phyloP scores from a whole-genome alignment of 768 basidiomycete genomes.

The Calocybe indica region DNA sequence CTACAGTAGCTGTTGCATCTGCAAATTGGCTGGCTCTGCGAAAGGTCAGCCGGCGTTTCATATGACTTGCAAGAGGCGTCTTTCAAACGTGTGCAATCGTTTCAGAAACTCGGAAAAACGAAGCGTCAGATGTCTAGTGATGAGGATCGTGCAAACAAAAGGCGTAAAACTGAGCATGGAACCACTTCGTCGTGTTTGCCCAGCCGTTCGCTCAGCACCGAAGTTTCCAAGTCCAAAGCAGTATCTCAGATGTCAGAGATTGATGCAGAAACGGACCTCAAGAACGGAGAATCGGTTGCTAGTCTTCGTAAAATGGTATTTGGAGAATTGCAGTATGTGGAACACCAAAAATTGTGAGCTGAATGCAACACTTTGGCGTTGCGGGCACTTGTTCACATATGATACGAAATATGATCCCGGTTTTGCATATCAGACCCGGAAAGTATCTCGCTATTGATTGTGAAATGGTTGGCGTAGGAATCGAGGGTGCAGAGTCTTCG shows the following conservation, averaged over 20 bases:
- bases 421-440: conserved; percentile 41
- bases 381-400: neutral
- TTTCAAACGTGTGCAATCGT: conserved; percentile 1
- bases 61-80: neutral
- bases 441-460: conserved; percentile 87
- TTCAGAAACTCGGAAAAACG: conserved; percentile 12
- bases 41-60: conserved; percentile 24
- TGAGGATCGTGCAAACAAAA: conserved; percentile 15
- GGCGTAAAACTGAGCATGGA: conserved; percentile 20
- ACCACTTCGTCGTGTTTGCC: neutral
- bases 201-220: conserved; percentile 3
- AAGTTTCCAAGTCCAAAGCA: neutral
- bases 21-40: conserved; percentile 57
- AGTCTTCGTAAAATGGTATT: conserved; percentile 47
- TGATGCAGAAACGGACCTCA: conserved; percentile 16
- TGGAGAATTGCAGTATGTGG: conserved; percentile 35
- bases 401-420: conserved; percentile 7
- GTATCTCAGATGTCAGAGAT: neutral
- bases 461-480: conserved; percentile 96
- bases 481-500: conserved; percentile 74
- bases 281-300: conserved; percentile 44
- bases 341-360: conserved; percentile 40
- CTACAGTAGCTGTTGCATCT: conserved; percentile 26
- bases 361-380: conserved; percentile 5
- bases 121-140: conserved; percentile 1